Base-by-base conservation (phyloP, 192 early-diverging fungal species). In the Gonapodya prolifera region DNA sequence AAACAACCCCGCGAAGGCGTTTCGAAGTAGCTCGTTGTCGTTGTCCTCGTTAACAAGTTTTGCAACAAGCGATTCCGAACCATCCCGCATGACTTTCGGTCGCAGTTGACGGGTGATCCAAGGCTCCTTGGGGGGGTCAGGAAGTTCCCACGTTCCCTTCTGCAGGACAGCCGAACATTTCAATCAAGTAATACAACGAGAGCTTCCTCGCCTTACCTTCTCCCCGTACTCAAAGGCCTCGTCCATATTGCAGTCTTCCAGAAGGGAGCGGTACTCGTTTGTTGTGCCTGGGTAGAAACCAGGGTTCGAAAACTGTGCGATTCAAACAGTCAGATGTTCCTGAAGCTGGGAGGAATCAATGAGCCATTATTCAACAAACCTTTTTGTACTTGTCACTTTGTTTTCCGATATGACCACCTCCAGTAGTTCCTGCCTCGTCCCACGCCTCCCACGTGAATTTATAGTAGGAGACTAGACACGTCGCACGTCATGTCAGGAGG, bases 271-370 rank as follows among this genome's bases (percentile, higher is more conserved):
- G 45, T 69, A 69, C 45, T 69, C 45, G 13, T 8, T 16, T n/a
- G 45, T 69, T n/a, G 45, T 69, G 45, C 45, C 45, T 8, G 45
- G 45, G 45, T 69, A 69, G 45, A 69, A 69, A 16, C 45, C 45
- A n/a, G 45, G 45, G 45, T 69, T 69, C 45, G 45, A 69, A n/a
- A 69, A 69, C 45, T n/a, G n/a, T n/a, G n/a, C n/a, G n/a, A n/a
- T n/a, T n/a, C n/a, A n/a, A n/a, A n/a, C n/a, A n/a, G n/a, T n/a
- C n/a, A n/a, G n/a, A n/a, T n/a, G n/a, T n/a, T n/a, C n/a, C n/a
- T n/a, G n/a, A n/a, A n/a, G n/a, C n/a, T n/a, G n/a, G n/a, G n/a
- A n/a, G n/a, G n/a, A n/a, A n/a, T n/a, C n/a, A n/a, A n/a, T n/a
- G n/a, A n/a, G n/a, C n/a, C n/a, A n/a, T n/a, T n/a, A n/a, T n/a